Conservation (phyloP, 441 rosid genomes). For the Croton setiger region DNA sequence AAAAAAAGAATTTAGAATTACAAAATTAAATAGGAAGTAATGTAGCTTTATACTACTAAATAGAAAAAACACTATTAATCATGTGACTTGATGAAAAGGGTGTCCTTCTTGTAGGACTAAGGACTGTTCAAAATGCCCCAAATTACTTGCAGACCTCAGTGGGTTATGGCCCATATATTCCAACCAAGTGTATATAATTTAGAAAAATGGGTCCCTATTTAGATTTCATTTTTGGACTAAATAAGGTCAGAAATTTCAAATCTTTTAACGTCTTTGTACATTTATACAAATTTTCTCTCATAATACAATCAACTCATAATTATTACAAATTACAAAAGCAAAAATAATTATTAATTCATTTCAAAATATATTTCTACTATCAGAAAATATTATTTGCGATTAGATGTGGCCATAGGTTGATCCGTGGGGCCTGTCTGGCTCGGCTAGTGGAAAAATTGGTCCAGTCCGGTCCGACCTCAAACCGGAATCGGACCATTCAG, state of each 20-base stretch:
- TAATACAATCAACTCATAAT: background rate
- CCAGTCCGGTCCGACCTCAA: too few species aligned
- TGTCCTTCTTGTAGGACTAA: background rate
- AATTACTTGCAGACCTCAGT: background rate
- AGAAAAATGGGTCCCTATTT: constrained; percentile 9
- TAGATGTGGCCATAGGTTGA: too few species aligned
- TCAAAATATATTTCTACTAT: too few species aligned
- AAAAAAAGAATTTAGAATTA: too few species aligned
- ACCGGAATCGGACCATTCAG: too few species aligned
- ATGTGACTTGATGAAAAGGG: background rate
- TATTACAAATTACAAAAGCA: too few species aligned
- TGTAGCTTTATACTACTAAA: background rate
- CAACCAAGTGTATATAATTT: background rate
- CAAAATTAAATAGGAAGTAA: too few species aligned
- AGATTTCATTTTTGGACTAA: constrained; percentile 3
- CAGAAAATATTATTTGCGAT: too few species aligned
- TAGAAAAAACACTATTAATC: background rate
- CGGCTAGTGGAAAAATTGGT: too few species aligned
- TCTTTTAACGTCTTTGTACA: too few species aligned
- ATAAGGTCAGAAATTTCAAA: background rate
- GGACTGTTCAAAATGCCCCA: background rate
- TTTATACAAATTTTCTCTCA: background rate
- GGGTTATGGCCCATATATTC: constrained; percentile 1
- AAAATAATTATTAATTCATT: too few species aligned
- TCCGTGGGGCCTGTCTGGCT: too few species aligned